Evolutionary conservation across 164 flowering plant species (phyloP).

Genomic region (Brasenia schreberi): DNA sequence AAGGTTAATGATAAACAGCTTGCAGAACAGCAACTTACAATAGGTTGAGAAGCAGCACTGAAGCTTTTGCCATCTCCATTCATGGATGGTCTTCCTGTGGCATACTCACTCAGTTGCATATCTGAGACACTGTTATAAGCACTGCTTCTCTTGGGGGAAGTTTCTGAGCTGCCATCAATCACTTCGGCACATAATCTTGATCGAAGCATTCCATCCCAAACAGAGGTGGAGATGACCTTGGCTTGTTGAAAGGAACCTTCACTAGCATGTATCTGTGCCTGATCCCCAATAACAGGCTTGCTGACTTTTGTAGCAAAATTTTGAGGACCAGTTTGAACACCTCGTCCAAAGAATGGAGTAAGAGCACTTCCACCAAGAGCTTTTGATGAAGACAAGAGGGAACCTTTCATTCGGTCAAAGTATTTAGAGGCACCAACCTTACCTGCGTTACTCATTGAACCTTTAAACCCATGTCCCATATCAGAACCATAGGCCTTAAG

Average conservation of each 20-base stretch:
- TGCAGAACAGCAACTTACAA: slow-evolving; percentile 37
- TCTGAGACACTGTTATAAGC: slow-evolving; percentile 12
- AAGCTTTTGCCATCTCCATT: slow-evolving; percentile 44
- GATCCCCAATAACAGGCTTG: slow-evolving; percentile 36
- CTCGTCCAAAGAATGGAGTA: slow-evolving; percentile 37
- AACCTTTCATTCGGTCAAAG: slow-evolving; percentile 72
- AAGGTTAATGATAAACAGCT: no score
- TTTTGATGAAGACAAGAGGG: slow-evolving; percentile 62
- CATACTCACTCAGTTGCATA: slow-evolving; percentile 25
- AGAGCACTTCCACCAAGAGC: slow-evolving; percentile 63
- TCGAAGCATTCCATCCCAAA: slow-evolving; percentile 1
- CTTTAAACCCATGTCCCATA: slow-evolving; percentile 29
- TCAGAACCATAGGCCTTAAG: slow-evolving; percentile 29
- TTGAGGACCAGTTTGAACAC: slow-evolving; percentile 20
- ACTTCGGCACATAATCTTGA: neutral
- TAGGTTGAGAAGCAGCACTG: slow-evolving; percentile 11
- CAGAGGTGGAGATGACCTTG: neutral
- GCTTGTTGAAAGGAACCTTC: neutral
- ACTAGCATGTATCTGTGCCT: slow-evolving; percentile 8
- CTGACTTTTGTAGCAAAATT: slow-evolving; percentile 32
- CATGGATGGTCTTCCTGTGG: slow-evolving; percentile 16
- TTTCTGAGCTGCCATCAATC: slow-evolving; percentile 5
- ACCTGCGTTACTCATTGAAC: slow-evolving; percentile 23
- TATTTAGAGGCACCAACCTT: slow-evolving; percentile 47
- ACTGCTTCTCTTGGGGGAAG: slow-evolving; percentile 22